Conservation (phyloP, 805 yeast genomes). For the Danielia reshetovae region DNA sequence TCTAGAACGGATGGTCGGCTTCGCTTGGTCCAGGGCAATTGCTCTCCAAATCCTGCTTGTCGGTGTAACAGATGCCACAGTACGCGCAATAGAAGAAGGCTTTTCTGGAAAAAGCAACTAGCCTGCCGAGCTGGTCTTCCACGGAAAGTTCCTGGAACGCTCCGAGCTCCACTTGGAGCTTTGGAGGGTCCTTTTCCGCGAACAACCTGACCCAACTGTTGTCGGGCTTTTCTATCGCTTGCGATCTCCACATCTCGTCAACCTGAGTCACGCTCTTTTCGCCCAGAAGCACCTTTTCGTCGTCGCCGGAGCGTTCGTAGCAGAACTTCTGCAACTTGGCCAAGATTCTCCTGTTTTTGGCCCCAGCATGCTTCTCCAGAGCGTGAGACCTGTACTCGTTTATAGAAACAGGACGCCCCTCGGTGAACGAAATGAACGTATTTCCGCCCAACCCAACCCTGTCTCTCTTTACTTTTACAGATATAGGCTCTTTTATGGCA, state of each 20-base stretch:
- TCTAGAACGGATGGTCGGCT: constrained; percentile 4
- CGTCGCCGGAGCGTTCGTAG: constrained; percentile 40
- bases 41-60: constrained; percentile 5
- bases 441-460: constrained; percentile 22
- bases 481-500: constrained; percentile 30
- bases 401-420: neutral
- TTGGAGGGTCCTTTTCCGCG: neutral
- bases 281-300: constrained; percentile 19
- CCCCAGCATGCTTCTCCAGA: constrained; percentile 3
- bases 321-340: constrained; percentile 38
- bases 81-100: constrained; percentile 12
- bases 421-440: neutral
- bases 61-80: constrained; percentile 10
- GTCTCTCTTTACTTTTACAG: constrained; percentile 14
- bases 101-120: constrained; percentile 7
- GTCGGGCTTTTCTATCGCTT: constrained; percentile 7
- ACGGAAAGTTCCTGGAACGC: neutral
- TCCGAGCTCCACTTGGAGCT: neutral
- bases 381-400: constrained; percentile 4
- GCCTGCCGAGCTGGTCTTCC: constrained; percentile 2
- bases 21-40: constrained; percentile 13
- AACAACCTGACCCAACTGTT: neutral
- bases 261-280: constrained; percentile 22
- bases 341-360: constrained; percentile 8
- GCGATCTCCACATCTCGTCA: constrained; percentile 42